These are phyloP conservation scores for Cystofilobasidium macerans DNA, from an alignment of 768 basidiomycete species.

Conservation along the genomic window DNA sequence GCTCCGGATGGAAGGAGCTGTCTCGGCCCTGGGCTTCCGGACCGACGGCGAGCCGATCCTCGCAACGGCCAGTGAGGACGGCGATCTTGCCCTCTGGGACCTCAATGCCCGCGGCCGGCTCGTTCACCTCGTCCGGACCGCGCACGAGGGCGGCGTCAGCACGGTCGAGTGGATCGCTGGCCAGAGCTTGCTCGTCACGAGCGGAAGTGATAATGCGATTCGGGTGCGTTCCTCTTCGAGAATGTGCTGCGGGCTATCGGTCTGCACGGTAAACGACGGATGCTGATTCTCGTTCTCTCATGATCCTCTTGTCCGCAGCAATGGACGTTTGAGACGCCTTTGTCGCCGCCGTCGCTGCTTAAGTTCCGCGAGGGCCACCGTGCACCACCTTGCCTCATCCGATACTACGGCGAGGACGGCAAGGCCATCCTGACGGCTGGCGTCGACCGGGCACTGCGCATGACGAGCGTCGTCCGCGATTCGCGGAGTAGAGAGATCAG, in stretches of 20 bases:
- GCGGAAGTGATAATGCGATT: conserved; percentile 86
- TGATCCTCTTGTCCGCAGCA: conserved; percentile 49
- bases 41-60: conserved; percentile 80
- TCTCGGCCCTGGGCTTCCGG: conserved; percentile 69
- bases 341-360: conserved; percentile 68
- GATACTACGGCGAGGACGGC: conserved; percentile 95
- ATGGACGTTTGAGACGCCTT: conserved; percentile 94
- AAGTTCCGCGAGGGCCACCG: conserved; percentile 91
- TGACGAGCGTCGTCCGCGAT: conserved; percentile 86
- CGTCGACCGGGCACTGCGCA: conserved; percentile 71
- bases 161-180: conserved; percentile 84
- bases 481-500: conserved; percentile 89
- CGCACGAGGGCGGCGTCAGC: conserved; percentile 75
- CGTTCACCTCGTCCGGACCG: conserved; percentile 72
- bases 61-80: conserved; percentile 72
- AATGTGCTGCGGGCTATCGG: no score
- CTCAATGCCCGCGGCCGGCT: conserved; percentile 68
- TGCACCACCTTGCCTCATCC: conserved; percentile 75
- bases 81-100: conserved; percentile 90
- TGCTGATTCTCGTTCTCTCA: no score
- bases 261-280: no score
- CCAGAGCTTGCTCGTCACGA: conserved; percentile 79
- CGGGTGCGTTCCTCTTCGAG: conserved; percentile 58
- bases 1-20: conserved; percentile 73
- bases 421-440: conserved; percentile 86